Base-by-base conservation (phyloP, 371 early-diverging fungal genomes). In the Mortierella sp. region DNA sequence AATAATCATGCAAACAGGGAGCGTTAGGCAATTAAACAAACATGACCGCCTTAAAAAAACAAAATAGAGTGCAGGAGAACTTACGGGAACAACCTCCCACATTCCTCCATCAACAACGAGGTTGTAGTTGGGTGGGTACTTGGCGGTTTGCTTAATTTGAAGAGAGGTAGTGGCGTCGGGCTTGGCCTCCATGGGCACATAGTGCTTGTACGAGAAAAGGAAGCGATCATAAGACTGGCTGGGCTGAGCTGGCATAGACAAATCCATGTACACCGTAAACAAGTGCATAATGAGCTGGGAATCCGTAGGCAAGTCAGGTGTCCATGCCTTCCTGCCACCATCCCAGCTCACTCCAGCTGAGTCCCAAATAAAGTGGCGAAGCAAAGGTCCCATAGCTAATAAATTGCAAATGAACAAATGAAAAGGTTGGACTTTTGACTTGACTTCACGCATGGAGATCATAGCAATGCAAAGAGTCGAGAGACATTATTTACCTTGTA, bases 31-130 rank as follows among this genome's bases (percentile, higher is more conserved):
- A 61, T 11, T 28, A n/a, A n/a, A n/a, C n/a, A n/a, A n/a, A n/a
- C n/a, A n/a, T n/a, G 13, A 34, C 6, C 61, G 31, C 10, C 57
- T 1, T 26, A 6, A n/a, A 2, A 11, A 72, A 28, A 46, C 13
- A n/a, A 24, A 24, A 8, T 44, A 16, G 24, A 44, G 43, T n/a
- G 53, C 34, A 73, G 8, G 13, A 28, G 28, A 24, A 76, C 86
- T 81, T 85, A 85, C 86, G 69, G 86, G 82, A 21, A 86, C 80
- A 70, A 86, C 82, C 46, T 86, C 86, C 86, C 86, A 86, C 74
- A 82, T 76, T 0, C 77, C 77, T 5, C 86, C 86, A 1, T 82
- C 82, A 11, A 82, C 82, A 11, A 86, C 82, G 13, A 86, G 75
- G 69, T 71, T 76, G 54, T 86, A 86, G 54, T 82, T 54, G 37